phyloP scores from a whole-genome alignment of 176 grass and related monocot species.

The Aegilops speltoides region DNA sequence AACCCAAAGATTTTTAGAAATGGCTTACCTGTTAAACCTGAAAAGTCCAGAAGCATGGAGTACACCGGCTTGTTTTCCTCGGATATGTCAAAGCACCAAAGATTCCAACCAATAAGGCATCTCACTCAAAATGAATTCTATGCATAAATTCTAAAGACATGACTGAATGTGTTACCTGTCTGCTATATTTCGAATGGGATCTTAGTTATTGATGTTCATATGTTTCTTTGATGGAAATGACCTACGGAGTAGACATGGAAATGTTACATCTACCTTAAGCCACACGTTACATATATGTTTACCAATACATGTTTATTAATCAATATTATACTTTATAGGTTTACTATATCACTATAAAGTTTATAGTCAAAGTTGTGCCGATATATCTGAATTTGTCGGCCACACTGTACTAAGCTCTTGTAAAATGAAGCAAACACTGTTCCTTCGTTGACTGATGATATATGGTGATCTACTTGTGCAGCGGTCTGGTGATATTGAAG shows the following conservation, averaged over 20 bases:
- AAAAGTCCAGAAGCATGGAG: background rate
- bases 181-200: background rate
- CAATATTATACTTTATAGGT: background rate
- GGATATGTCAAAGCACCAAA: background rate
- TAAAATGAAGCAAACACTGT: background rate
- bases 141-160: background rate
- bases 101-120: background rate
- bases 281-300: background rate
- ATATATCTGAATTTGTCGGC: conserved; percentile 8
- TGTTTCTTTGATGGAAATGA: background rate
- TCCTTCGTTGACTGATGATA: conserved; percentile 27
- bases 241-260: background rate
- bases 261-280: background rate
- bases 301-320: background rate
- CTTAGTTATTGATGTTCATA: background rate
- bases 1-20: background rate
- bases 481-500: conserved; percentile 63
- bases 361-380: background rate
- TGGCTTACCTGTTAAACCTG: background rate
- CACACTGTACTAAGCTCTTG: conserved; percentile 1
- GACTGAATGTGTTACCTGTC: background rate
- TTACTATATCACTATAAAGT: background rate
- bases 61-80: background rate
- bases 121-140: background rate
- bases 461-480: conserved; percentile 27